Base-by-base conservation (phyloP, 768 basidiomycete species). In the Mycena belliarum region DNA sequence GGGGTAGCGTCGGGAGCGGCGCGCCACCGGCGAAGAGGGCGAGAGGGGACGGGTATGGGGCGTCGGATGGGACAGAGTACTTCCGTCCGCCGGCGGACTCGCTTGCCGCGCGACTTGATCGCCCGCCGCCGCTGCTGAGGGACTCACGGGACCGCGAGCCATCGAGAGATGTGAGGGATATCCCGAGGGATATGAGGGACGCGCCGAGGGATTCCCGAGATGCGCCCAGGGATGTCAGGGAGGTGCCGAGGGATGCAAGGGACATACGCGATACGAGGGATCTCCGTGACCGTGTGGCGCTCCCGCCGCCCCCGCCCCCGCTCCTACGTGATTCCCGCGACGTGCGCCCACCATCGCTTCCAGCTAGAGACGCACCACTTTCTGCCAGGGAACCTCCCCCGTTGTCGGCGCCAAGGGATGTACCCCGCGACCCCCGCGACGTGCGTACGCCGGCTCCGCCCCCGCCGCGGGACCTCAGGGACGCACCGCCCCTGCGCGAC, bases 1-100 rank as follows among this genome's bases (percentile, higher is more conserved):
- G 51, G 2, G 29, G 29, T n/a, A 12, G 49, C 21, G 24, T 44
- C 23, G 7, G 56, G 56, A 40, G 56, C 61, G 32, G 26, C 56
- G 49, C 23, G 7, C 61, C 61, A 40, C 61, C 61, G 32, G 26
- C 56, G 37, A 62, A 62, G 32, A 32, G 61, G 4, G 56, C 56
- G 7, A 26, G 61, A 1, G 52, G 42, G 26, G 61, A 62, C 1
- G 61, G 58, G 41, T 62, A 62, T 43, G 52, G 48, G 2, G 55
- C 25, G 24, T 29, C 35, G 24, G 29, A 12, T 12, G 29, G 29
- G 29, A 33, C 37, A 9, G 61, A 62, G 18, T 58, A 58, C n/a
- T 55, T 46, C 49, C 49, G 56, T 7, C 57, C 57, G n/a, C 25
- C 49, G 21, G 37, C 26, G 28, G 6, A 10, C 4, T 6, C 43